phyloP scores from a whole-genome alignment of 176 grass and related monocot genomes.

The Bolboschoenus planiculmis region DNA sequence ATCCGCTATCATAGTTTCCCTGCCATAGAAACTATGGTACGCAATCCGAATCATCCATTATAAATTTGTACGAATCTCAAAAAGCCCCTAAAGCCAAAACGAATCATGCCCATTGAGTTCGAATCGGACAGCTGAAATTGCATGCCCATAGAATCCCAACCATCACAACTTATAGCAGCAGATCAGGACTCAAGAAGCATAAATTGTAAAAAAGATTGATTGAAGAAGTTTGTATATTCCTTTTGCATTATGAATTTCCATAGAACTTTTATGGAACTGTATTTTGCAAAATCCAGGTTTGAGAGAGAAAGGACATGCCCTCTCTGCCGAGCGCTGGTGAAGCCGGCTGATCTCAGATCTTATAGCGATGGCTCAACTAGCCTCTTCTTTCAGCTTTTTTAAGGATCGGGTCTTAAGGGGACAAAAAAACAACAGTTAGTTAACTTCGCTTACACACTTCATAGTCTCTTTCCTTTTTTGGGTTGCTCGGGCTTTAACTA shows the following conservation, averaged over 20 bases:
- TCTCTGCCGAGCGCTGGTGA: slow-evolving; percentile 81
- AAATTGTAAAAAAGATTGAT: background rate
- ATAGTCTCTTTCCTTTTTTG: slow-evolving; percentile 7
- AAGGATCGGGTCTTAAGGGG: background rate
- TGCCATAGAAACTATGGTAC: too few species aligned
- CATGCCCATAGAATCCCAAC: too few species aligned
- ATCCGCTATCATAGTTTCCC: too few species aligned
- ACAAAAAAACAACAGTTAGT: background rate
- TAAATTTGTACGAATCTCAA: too few species aligned
- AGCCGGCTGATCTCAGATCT: slow-evolving; percentile 83
- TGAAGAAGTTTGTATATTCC: background rate
- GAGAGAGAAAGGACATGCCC: slow-evolving; percentile 97
- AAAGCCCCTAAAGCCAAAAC: too few species aligned
- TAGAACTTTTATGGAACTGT: background rate
- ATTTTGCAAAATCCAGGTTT: slow-evolving; percentile 45
- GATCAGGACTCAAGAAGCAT: too few species aligned
- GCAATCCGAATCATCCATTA: too few species aligned
- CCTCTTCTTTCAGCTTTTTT: slow-evolving; percentile 95
- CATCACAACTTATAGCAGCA: too few species aligned
- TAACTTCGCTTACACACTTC: slow-evolving; percentile 19
- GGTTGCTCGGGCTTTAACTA: slow-evolving; percentile 9
- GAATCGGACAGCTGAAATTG: too few species aligned
- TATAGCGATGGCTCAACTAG: slow-evolving; percentile 81
- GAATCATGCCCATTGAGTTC: too few species aligned
- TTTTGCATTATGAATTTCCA: background rate